These are phyloP conservation scores for Perkinsus marinus DNA, from an alignment of 169 alveolate species.

Conservation along the genomic window DNA sequence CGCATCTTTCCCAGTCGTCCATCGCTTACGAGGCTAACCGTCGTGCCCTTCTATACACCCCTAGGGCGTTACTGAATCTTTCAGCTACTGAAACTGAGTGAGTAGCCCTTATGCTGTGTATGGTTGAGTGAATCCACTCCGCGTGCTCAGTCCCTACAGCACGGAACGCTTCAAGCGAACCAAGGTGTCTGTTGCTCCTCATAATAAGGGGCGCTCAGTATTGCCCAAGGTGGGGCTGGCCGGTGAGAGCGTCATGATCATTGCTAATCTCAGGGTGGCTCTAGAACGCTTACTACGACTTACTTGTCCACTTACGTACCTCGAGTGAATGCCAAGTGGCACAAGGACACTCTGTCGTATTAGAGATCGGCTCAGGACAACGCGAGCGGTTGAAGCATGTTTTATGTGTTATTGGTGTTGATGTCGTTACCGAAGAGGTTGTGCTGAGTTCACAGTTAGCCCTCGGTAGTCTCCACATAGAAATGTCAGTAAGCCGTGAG, in stretches of 20 bases:
- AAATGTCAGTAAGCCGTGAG: too few relatives aligned
- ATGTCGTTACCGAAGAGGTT: too few relatives aligned
- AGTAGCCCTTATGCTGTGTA: background rate
- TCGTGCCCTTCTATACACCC: background rate
- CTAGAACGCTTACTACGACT: background rate
- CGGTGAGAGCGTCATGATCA: background rate
- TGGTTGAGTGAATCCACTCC: too few relatives aligned
- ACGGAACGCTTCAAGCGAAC: background rate
- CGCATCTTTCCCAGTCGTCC: background rate
- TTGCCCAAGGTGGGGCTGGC: background rate
- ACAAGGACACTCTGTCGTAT: background rate
- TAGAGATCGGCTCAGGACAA: too few relatives aligned
- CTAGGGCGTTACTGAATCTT: background rate
- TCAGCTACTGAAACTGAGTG: background rate
- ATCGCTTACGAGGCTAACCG: background rate
- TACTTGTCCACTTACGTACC: background rate
- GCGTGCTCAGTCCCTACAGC: background rate
- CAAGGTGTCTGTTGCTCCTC: background rate
- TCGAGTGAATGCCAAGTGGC: background rate
- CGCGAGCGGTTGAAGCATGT: too few relatives aligned
- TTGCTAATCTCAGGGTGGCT: background rate
- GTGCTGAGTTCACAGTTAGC: too few relatives aligned
- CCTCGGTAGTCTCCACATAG: too few relatives aligned
- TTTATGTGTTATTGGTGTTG: too few relatives aligned
- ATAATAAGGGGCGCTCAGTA: background rate